A percentile compares a stretch with the other conserved stretches of the same genome.
Conservation (phyloP, 768 basidiomycete species). For the Pulveroboletus sp. region DNA sequence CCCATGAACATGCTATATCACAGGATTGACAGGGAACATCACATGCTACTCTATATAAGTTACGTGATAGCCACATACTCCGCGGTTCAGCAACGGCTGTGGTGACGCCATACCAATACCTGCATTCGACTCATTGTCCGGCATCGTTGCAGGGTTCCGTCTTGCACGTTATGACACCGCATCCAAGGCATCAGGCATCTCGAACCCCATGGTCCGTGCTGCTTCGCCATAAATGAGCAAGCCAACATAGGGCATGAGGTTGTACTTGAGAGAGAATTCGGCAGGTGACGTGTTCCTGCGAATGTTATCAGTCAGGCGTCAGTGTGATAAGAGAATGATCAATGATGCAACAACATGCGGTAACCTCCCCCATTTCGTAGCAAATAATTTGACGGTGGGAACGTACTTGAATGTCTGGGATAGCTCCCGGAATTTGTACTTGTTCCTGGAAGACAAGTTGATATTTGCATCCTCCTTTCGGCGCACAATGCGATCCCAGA, state of each 20-base stretch:
- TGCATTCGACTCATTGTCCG: background rate
- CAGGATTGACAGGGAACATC: slow-evolving; percentile 10
- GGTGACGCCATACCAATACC: slow-evolving; percentile 18
- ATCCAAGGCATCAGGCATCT: slow-evolving; percentile 32
- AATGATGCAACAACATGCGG: slow-evolving; percentile 20
- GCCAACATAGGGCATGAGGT: slow-evolving; percentile 89
- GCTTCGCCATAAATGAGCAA: slow-evolving; percentile 75
- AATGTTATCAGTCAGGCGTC: slow-evolving; percentile 18
- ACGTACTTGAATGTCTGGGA: slow-evolving; percentile 73
- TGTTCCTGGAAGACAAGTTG: slow-evolving; percentile 53
- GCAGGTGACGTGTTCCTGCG: slow-evolving; percentile 62
- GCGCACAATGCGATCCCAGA: slow-evolving; percentile 92
- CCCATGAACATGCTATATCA: background rate
- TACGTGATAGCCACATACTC: slow-evolving; percentile 4
- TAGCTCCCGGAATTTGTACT: slow-evolving; percentile 79
- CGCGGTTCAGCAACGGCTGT: slow-evolving; percentile 12
- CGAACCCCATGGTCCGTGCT: slow-evolving; percentile 40
- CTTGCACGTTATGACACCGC: slow-evolving; percentile 23
- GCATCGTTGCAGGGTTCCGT: too few relatives aligned
- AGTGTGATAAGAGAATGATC: slow-evolving; percentile 14
- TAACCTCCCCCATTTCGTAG: slow-evolving; percentile 5
- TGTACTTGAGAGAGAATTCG: slow-evolving; percentile 76
- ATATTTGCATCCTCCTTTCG: slow-evolving; percentile 71
- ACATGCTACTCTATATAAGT: slow-evolving; percentile 22
- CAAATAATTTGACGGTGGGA: slow-evolving; percentile 1